Percentiles rank a stretch among this genome's conserved stretches.
These are phyloP conservation scores for Aspergillus vadensis DNA, from an alignment of 2,329 filamentous ascomycete species.

Conservation along the genomic window DNA sequence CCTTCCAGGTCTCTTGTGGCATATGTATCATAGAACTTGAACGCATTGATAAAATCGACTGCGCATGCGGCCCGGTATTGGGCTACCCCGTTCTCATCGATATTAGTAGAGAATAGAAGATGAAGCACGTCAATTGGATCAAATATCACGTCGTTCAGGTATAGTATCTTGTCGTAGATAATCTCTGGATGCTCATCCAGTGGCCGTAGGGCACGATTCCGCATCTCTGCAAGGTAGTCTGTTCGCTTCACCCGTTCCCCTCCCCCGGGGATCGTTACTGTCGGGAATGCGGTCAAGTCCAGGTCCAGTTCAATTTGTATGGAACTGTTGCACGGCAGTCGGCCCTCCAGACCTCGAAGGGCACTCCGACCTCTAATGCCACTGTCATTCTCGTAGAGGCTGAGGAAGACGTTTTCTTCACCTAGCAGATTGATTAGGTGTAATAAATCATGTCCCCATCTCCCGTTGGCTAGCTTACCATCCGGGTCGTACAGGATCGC, in stretches of 20 bases:
- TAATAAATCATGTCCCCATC: slow-evolving; percentile 64
- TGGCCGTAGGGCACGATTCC: slow-evolving; percentile 68
- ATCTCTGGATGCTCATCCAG: slow-evolving; percentile 52
- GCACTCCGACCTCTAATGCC: slow-evolving; percentile 57
- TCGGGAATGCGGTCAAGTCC: slow-evolving; percentile 57
- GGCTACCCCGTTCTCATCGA: slow-evolving; percentile 52
- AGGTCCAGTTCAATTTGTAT: slow-evolving; percentile 64
- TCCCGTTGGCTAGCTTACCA: slow-evolving; percentile 61
- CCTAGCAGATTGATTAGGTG: slow-evolving; percentile 67
- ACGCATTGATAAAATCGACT: slow-evolving; percentile 69
- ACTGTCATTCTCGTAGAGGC: slow-evolving; percentile 72
- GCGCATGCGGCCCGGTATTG: slow-evolving; percentile 71
- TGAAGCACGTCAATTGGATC: slow-evolving; percentile 60
- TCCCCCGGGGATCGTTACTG: slow-evolving; percentile 63
- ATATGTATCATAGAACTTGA: slow-evolving; percentile 76
- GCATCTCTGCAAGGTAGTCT: slow-evolving; percentile 69
- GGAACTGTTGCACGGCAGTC: slow-evolving; percentile 50
- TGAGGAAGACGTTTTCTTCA: slow-evolving; percentile 67
- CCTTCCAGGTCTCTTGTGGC: slow-evolving; percentile 71
- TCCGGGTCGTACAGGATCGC: slow-evolving; percentile 69
- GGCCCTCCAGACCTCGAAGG: slow-evolving; percentile 53
- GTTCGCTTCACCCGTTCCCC: slow-evolving; percentile 66
- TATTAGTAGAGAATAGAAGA: slow-evolving; percentile 62
- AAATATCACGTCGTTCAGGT: slow-evolving; percentile 68
- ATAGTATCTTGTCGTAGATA: slow-evolving; percentile 58